Evolutionary conservation across 1,139 yeast genomes (phyloP), one percentile per base, ranked within the genome.

Genomic region (Dujonia santamariae): DNA sequence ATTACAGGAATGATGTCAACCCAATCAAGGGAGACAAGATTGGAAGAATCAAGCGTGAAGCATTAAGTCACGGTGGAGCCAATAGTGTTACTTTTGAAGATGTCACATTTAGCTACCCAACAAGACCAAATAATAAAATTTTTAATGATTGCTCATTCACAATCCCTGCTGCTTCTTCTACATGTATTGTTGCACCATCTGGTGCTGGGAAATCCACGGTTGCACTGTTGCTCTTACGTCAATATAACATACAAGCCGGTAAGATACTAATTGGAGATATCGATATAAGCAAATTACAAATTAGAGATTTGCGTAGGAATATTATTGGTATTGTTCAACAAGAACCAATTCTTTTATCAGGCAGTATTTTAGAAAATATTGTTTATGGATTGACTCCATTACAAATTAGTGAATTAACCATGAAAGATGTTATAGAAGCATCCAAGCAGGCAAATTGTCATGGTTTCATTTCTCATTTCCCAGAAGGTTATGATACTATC

Each of bases 121-220:
- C 95, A 1, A 74, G 97, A 40, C 85, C 85, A n/a, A 76, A 80
- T 38, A 86, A 84, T 35, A 56, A 62, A 30, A 80, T 90, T 12
- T 80, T 90, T 53, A 59, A 78, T 16, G 74, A 76, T n/a, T 71
- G 88, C 48, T 63, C 73, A 26, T 72, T 88, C 35, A 66, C 60
- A 8, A 72, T 88, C 23, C 58, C 68, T 11, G 75, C 85, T 3
- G 88, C 92, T 12, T 81, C 87, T 36, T 85, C 87, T 39, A 80
- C 92, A 5, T 92, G 96, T 51, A 72, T 88, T 36, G 96, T 87
- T 12, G 97, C 97, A 1, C 85, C 92, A 12, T 85, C 95, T 14
- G 97, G 97, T 1, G 81, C 94, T 38, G 97, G 97, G 14, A 88
- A 88, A 53, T 84, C 95, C 4, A 88, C 97, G 0, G 73, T 88